These are phyloP conservation scores for Kazachstania psychrophila DNA, from an alignment of 805 yeast species.

Conservation along the genomic window DNA sequence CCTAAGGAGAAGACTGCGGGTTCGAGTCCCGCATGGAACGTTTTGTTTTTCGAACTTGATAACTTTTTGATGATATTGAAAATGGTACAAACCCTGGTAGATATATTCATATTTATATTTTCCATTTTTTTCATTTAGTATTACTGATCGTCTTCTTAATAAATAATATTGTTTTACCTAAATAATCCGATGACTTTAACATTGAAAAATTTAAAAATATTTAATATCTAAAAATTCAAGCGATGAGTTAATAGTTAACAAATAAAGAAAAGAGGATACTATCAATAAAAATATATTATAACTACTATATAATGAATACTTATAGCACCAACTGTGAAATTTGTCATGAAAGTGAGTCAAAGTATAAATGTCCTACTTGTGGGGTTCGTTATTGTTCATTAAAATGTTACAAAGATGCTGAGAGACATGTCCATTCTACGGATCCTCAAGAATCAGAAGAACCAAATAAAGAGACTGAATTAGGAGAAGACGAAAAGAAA, in stretches of 20 bases:
- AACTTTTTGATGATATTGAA: neutral
- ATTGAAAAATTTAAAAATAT: too few species aligned
- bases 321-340: slow-evolving; percentile 23
- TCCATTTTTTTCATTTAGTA: too few species aligned
- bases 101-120: too few species aligned
- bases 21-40: slow-evolving; percentile 59
- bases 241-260: too few species aligned
- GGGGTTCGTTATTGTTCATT: slow-evolving; percentile 44
- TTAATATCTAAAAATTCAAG: too few species aligned
- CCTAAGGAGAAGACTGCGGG: slow-evolving; percentile 63
- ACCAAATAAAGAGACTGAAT: too few species aligned
- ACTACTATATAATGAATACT: neutral
- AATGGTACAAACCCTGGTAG: too few species aligned
- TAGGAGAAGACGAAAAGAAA: slow-evolving; percentile 28
- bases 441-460: neutral
- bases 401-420: slow-evolving; percentile 39
- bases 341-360: slow-evolving; percentile 28
- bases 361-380: slow-evolving; percentile 44
- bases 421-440: slow-evolving; percentile 21
- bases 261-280: too few species aligned
- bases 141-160: too few species aligned
- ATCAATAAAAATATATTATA: too few species aligned
- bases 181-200: too few species aligned
- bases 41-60: slow-evolving; percentile 5
- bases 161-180: too few species aligned